phyloP scores from a whole-genome alignment of 2,329 filamentous ascomycete genomes.

The Colletotrichum sp. region DNA sequence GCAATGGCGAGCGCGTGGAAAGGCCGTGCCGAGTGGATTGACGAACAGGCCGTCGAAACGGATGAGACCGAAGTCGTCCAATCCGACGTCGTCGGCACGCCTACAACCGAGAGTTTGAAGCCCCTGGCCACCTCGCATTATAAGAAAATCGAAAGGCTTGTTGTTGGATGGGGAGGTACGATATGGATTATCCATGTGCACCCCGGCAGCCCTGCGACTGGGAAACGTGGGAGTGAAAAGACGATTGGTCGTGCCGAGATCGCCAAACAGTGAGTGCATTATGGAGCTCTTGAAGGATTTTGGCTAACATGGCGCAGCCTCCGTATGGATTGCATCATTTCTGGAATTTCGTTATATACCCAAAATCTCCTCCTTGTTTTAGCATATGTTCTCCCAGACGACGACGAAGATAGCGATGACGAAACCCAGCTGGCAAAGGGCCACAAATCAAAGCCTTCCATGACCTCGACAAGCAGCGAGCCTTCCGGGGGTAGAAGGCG shows the following conservation, averaged over 20 bases:
- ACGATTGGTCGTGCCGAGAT: slow-evolving; percentile 85
- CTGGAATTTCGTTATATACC: slow-evolving; percentile 95
- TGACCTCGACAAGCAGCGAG: slow-evolving; percentile 57
- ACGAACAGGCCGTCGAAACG: slow-evolving; percentile 78
- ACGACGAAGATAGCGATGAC: slow-evolving; percentile 63
- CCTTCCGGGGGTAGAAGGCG: slow-evolving; percentile 71
- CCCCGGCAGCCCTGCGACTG: slow-evolving; percentile 71
- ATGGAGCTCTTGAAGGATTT: background rate
- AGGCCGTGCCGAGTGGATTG: slow-evolving; percentile 89
- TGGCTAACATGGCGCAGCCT: slow-evolving; percentile 60
- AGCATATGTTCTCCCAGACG: slow-evolving; percentile 82
- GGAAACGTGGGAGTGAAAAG: slow-evolving; percentile 71
- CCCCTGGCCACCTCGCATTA: slow-evolving; percentile 53
- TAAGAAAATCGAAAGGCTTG: slow-evolving; percentile 72
- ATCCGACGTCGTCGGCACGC: slow-evolving; percentile 41
- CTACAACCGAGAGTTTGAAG: slow-evolving; percentile 52
- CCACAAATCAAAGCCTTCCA: slow-evolving; percentile 49
- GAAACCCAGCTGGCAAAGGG: slow-evolving; percentile 37
- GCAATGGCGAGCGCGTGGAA: slow-evolving; percentile 98
- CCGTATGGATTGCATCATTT: slow-evolving; percentile 97
- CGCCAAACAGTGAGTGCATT: slow-evolving; percentile 78
- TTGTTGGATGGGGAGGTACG: slow-evolving; percentile 95
- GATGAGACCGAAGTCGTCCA: slow-evolving; percentile 62
- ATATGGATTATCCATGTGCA: slow-evolving; percentile 96
- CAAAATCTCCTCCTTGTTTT: slow-evolving; percentile 89